Evolutionary conservation across 2,329 filamentous ascomycete genomes (phyloP).

Genomic region (Botryotinia convoluta): DNA sequence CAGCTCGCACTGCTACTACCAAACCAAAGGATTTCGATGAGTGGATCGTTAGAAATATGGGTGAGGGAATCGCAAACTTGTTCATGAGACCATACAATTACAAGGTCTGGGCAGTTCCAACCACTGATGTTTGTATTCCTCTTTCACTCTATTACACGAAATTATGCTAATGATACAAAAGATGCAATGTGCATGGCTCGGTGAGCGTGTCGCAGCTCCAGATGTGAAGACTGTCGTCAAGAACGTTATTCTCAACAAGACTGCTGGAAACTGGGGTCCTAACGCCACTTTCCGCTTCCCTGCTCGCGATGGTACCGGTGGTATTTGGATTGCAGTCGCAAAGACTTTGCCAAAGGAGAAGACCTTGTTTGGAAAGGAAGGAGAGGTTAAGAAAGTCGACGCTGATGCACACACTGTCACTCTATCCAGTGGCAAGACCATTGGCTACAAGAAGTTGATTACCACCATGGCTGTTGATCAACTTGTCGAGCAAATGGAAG

Average conservation of each 20-base stretch:
- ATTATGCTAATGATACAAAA: conserved; percentile 40
- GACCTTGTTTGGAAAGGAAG: conserved; percentile 82
- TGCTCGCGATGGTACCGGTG: conserved; percentile 89
- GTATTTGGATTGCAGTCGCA: conserved; percentile 98
- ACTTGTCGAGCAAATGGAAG: conserved; percentile 81
- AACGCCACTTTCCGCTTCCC: conserved; percentile 99
- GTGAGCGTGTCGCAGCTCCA: conserved; percentile 95
- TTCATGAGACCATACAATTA: conserved; percentile 99
- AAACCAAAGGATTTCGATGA: conserved; percentile 98
- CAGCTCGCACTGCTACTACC: conserved; percentile 78
- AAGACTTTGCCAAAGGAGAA: conserved; percentile 91
- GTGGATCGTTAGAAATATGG: conserved; percentile 94
- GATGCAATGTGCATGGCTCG: conserved; percentile 99
- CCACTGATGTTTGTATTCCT: conserved; percentile 69
- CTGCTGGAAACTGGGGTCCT: conserved; percentile 95
- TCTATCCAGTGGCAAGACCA: conserved; percentile 78
- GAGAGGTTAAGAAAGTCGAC: conserved; percentile 82
- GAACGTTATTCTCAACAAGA: conserved; percentile 95
- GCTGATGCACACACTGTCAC: conserved; percentile 79
- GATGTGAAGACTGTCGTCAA: conserved; percentile 90
- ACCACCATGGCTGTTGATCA: conserved; percentile 95
- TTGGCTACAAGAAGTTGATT: conserved; percentile 89
- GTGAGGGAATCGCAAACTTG: conserved; percentile 82
- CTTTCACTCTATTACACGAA: too few relatives aligned
- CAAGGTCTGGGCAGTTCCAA: conserved; percentile 99